Evolutionary conservation across 257 asterid genomes (phyloP), one percentile per base, ranked within the genome.

Genomic region (Apocynum venetum): DNA sequence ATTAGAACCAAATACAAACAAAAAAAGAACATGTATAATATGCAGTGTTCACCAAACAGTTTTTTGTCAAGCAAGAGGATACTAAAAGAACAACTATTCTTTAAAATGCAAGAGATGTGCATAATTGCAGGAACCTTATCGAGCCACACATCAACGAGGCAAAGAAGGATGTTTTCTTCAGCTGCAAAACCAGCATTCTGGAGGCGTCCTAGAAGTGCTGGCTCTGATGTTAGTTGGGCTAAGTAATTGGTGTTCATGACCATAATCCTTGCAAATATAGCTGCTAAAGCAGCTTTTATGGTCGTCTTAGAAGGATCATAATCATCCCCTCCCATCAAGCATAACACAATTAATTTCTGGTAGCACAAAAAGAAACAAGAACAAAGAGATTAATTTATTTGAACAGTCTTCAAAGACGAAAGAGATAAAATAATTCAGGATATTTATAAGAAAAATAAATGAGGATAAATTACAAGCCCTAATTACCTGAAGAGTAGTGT

Each of bases 101-200:
- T 17, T 41, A 65, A 40, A 65, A 65, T 65, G 31, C 31, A 41
- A 66, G 35, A 17, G 31, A 66, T 68, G 38, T 68, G 36, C 8
- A 68, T 44, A 8, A 43, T 68, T 43, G 36, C 38, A 68, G 53
- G 35, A 68, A 91, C 99, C 98, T 91, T 91, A 85, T 96, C 99
- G 71, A 93, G 96, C 99, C 99, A 96, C 61, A 91, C 86, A 78
- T 96, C 97, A 60, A 91, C 96, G 64, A 96, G 91, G 91, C 97
- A 89, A 84, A 96, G 96, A 77, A 96, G 97, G 82, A 93, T 82
- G 79, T 85, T 90, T 79, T 91, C 98, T 71, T 96, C 97, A 77
- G 73, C 84, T 59, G 97, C 90, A 86, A 90, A 86, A 67, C 97
- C 96, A 84, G 87, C 84, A 71, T 88, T 88, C 79, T 93, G 97